Evolutionary conservation across 495 filamentous ascomycete genomes (phyloP).

Genomic region (Hyphodiscus hymeniophilus): DNA sequence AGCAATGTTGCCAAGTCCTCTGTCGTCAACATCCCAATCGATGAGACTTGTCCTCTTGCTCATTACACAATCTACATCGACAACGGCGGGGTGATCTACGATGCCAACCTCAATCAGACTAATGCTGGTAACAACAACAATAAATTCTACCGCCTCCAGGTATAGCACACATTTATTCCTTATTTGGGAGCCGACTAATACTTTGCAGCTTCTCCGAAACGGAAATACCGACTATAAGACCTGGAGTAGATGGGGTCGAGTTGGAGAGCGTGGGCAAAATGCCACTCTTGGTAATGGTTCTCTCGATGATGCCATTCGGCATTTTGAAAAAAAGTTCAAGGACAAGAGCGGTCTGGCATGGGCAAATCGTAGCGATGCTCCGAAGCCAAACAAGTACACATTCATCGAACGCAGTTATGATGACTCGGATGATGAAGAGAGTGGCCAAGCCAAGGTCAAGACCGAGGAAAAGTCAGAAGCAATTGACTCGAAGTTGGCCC

Average conservation of each 20-base stretch:
- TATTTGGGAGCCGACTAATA: no score
- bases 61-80: constrained; percentile 56
- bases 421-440: constrained; percentile 56
- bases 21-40: constrained; percentile 39
- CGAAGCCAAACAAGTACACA: constrained; percentile 62
- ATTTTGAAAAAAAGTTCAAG: constrained; percentile 71
- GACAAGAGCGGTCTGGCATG: constrained; percentile 66
- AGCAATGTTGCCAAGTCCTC: constrained; percentile 36
- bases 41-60: constrained; percentile 28
- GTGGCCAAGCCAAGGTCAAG: constrained; percentile 23
- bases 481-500: constrained; percentile 45
- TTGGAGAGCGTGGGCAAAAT: constrained; percentile 62
- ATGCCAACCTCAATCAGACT: constrained; percentile 54
- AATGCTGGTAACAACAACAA: constrained; percentile 55
- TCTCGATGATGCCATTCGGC: constrained; percentile 36
- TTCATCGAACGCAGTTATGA: constrained; percentile 64
- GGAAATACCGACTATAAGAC: constrained; percentile 31
- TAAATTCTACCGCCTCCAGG: constrained; percentile 59
- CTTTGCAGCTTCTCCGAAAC: constrained; percentile 28
- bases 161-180: constrained; percentile 33
- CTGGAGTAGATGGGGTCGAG: constrained; percentile 73
- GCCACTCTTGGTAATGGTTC: constrained; percentile 34
- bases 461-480: constrained; percentile 23
- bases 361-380: constrained; percentile 49
- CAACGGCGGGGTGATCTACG: constrained; percentile 50